Conservation (phyloP, 2,329 filamentous ascomycete species). For the Teratosphaeria gauchensis region DNA sequence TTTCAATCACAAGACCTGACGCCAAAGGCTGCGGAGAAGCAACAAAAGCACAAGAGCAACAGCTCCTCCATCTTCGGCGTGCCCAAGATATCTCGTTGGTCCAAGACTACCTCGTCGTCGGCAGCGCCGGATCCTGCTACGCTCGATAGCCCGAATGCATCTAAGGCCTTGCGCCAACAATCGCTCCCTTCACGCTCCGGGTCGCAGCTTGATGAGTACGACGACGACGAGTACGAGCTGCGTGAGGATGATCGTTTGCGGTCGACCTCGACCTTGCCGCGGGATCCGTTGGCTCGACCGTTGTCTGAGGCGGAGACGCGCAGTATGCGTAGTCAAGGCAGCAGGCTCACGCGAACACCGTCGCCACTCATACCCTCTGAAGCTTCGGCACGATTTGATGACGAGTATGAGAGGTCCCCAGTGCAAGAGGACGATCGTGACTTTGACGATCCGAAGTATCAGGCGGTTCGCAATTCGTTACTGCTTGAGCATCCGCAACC, state of each 20-base stretch:
- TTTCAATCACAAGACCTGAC: conserved; percentile 71
- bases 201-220: conserved; percentile 50
- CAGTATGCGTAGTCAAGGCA: conserved; percentile 28
- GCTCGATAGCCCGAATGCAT: conserved; percentile 20
- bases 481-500: conserved; percentile 75
- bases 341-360: conserved; percentile 33
- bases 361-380: conserved; percentile 47
- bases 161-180: conserved; percentile 39
- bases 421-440: conserved; percentile 18
- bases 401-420: conserved; percentile 11
- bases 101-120: conserved; percentile 87
- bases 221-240: conserved; percentile 42
- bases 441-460: conserved; percentile 63
- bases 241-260: conserved; percentile 48
- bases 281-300: conserved; percentile 9
- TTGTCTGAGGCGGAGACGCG: conserved; percentile 15
- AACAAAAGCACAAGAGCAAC: conserved; percentile 80
- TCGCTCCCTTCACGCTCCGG: conserved; percentile 64
- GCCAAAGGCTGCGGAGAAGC: conserved; percentile 62
- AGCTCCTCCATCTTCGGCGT: conserved; percentile 61
- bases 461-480: conserved; percentile 69
- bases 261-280: conserved; percentile 24
- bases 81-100: conserved; percentile 94
- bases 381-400: conserved; percentile 25
- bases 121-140: conserved; percentile 42